Conservation (phyloP, 23 red algal genomes). For the Gracilaria vermiculophylla region DNA sequence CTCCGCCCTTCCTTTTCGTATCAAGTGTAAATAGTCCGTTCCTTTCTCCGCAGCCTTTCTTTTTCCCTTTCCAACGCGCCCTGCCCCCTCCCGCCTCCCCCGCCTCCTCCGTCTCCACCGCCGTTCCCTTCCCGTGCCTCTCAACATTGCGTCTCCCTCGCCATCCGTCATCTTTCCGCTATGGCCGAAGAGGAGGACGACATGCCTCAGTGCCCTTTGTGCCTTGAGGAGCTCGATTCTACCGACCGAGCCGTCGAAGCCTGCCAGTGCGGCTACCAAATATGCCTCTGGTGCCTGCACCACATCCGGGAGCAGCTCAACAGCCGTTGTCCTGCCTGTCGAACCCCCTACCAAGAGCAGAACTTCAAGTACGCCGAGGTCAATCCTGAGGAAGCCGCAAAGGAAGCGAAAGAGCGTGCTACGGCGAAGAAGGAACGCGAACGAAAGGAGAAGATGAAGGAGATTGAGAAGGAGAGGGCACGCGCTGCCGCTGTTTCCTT, state of each 20-base stretch:
- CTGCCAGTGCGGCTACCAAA: constrained; percentile 86
- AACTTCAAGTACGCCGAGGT: constrained; percentile 85
- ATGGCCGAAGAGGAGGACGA: constrained; percentile 70
- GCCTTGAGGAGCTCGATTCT: constrained; percentile 92
- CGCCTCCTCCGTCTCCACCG: neutral
- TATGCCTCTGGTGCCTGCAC: constrained; percentile 94
- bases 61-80: neutral
- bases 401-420: constrained; percentile 72
- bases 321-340: constrained; percentile 90
- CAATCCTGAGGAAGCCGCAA: constrained; percentile 65
- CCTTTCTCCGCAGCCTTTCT: neutral
- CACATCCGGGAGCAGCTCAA: constrained; percentile 84
- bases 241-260: constrained; percentile 85
- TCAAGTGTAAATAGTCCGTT: constrained; percentile 35
- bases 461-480: constrained; percentile 76
- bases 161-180: neutral
- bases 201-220: constrained; percentile 80
- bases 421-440: constrained; percentile 79
- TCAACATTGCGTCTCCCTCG: neutral
- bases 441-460: constrained; percentile 61
- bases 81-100: neutral
- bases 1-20: neutral
- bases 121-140: neutral
- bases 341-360: constrained; percentile 94
- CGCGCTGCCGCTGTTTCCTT: constrained; percentile 44